phyloP scores from a whole-genome alignment of 1,139 yeast genomes.

The Meyerozyma carpophila region DNA sequence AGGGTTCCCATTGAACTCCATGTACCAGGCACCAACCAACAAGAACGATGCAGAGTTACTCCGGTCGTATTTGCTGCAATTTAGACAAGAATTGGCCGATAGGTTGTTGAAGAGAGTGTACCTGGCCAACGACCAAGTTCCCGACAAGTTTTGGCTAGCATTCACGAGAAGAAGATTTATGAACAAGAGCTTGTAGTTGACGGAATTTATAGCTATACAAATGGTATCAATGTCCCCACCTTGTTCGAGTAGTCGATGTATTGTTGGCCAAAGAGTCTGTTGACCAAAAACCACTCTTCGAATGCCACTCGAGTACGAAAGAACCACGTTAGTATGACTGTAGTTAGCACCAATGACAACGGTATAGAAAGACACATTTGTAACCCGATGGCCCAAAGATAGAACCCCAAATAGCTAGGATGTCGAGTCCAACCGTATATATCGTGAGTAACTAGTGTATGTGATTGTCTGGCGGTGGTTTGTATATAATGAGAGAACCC shows the following conservation, averaged over 20 bases:
- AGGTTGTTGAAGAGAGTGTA: constrained; percentile 75
- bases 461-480: constrained; percentile 6
- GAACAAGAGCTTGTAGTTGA: constrained; percentile 62
- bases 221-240: constrained; percentile 29
- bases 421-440: constrained; percentile 28
- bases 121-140: constrained; percentile 43
- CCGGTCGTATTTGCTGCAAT: constrained; percentile 78
- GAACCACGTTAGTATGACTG: constrained; percentile 20
- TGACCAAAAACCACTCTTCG: constrained; percentile 31
- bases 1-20: constrained; percentile 83
- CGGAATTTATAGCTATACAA: constrained; percentile 9
- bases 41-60: constrained; percentile 74
- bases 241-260: constrained; percentile 21
- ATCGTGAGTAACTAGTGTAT: constrained; percentile 26
- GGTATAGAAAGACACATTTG: constrained; percentile 25
- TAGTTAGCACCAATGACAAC: constrained; percentile 14
- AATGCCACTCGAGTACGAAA: constrained; percentile 28
- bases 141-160: constrained; percentile 90
- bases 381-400: constrained; percentile 30
- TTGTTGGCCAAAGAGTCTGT: constrained; percentile 23
- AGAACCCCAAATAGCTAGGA: constrained; percentile 42
- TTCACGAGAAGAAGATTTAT: constrained; percentile 91
- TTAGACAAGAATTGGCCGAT: constrained; percentile 88
- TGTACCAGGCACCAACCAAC: constrained; percentile 73
- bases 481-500: constrained; percentile 30